Conservation (phyloP, 2,329 filamentous ascomycete genomes). For the Talaromyces sp. region DNA sequence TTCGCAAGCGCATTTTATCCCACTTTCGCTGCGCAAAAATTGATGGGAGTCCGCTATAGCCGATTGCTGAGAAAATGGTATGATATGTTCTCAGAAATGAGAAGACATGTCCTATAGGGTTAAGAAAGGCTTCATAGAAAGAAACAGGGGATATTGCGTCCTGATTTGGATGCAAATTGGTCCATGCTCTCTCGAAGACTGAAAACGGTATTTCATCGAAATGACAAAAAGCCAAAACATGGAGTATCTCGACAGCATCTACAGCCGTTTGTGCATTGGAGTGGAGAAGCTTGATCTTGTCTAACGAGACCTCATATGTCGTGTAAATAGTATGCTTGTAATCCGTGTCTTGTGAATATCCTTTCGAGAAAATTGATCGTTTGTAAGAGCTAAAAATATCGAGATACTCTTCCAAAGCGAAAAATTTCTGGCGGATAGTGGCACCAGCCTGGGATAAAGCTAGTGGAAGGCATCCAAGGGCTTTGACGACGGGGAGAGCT, state of each 20-base stretch:
- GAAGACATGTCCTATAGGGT: too few relatives aligned
- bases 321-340: neutral
- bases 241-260: neutral
- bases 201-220: neutral
- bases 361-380: neutral
- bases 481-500: constrained; percentile 15
- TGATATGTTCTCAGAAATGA: too few relatives aligned
- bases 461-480: constrained; percentile 27
- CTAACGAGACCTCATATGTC: neutral
- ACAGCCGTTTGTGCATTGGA: neutral
- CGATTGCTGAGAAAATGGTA: too few relatives aligned
- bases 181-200: neutral
- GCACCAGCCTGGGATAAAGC: constrained; percentile 29
- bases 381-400: neutral
- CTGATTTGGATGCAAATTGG: too few relatives aligned
- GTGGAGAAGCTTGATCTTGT: neutral
- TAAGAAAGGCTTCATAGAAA: too few relatives aligned
- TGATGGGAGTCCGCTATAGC: neutral
- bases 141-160: too few relatives aligned
- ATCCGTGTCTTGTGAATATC: neutral
- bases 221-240: neutral
- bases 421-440: constrained; percentile 19
- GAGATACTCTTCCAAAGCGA: neutral
- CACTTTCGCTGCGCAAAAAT: neutral
- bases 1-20: neutral